Conservation (phyloP, 768 basidiomycete species). For the Ephemerocybe angulata region DNA sequence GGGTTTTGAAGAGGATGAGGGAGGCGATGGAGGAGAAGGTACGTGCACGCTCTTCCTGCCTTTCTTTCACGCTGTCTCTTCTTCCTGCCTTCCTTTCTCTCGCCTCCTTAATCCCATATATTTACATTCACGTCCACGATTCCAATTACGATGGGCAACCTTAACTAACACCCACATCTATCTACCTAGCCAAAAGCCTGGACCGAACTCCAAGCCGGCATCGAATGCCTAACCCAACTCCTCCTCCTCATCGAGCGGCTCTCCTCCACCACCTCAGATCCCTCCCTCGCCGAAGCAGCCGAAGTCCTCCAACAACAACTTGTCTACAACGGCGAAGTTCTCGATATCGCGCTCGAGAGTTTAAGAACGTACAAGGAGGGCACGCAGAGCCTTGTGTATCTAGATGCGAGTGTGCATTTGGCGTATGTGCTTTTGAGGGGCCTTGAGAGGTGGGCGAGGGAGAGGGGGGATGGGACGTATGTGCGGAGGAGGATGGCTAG, state of each 20-base stretch:
- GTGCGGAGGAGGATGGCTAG: conserved; percentile 65
- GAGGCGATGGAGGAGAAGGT: conserved; percentile 91
- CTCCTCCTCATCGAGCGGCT: conserved; percentile 86
- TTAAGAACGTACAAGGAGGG: conserved; percentile 76
- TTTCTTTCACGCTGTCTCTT: conserved; percentile 7
- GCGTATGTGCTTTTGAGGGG: conserved; percentile 82
- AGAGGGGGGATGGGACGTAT: conserved; percentile 66
- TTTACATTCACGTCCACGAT: no score
- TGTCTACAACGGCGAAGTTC: conserved; percentile 92
- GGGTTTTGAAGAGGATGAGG: conserved; percentile 87
- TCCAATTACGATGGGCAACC: no score
- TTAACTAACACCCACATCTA: no score
- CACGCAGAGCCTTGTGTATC: conserved; percentile 74
- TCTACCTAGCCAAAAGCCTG: conserved; percentile 77
- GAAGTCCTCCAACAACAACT: conserved; percentile 83
- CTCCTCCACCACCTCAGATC: conserved; percentile 50
- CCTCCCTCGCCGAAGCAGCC: conserved; percentile 67
- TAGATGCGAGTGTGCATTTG: conserved; percentile 82
- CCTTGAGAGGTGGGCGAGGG: conserved; percentile 86
- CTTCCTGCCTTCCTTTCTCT: conserved; percentile 3
- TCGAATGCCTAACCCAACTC: conserved; percentile 91
- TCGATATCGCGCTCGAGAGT: conserved; percentile 82
- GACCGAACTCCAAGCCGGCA: conserved; percentile 91
- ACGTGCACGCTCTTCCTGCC: conserved; percentile 16
- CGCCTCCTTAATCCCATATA: no score